Evolutionary conservation across 2,329 filamentous ascomycete species (phyloP).

Genomic region (Neopestalotiopsis sp.): DNA sequence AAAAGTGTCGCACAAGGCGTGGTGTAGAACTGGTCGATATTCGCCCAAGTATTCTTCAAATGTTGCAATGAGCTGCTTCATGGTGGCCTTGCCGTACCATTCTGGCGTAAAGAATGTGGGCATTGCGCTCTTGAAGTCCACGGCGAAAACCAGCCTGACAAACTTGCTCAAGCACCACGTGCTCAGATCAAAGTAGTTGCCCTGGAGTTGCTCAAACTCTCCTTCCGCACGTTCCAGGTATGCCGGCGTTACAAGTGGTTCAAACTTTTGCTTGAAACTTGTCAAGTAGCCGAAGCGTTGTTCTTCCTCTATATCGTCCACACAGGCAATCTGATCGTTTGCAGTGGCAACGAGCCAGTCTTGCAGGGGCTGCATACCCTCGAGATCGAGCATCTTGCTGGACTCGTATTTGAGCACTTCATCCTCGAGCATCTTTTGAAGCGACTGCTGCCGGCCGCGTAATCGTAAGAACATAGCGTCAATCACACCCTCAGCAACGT

Average conservation of each 20-base stretch:
- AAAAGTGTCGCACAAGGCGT: constrained; percentile 87
- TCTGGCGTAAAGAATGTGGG: constrained; percentile 87
- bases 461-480: constrained; percentile 94
- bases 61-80: constrained; percentile 93
- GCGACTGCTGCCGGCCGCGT: constrained; percentile 80
- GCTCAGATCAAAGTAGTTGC: constrained; percentile 93
- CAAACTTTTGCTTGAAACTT: constrained; percentile 84
- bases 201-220: constrained; percentile 78
- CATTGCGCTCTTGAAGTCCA: constrained; percentile 86
- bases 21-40: constrained; percentile 83
- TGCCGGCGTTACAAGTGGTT: constrained; percentile 77
- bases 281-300: constrained; percentile 81
- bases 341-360: constrained; percentile 97
- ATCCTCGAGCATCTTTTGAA: constrained; percentile 87
- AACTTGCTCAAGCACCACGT: constrained; percentile 93
- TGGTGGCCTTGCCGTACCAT: constrained; percentile 87
- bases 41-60: constrained; percentile 95
- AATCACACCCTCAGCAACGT: constrained; percentile 93
- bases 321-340: constrained; percentile 98
- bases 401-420: constrained; percentile 78
- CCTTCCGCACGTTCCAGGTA: constrained; percentile 78
- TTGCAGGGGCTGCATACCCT: constrained; percentile 79
- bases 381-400: constrained; percentile 58
- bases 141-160: constrained; percentile 82
- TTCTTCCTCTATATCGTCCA: constrained; percentile 86